Conservation (phyloP, 2,329 filamentous ascomycete species). For the Dothideomycetidae sp. region DNA sequence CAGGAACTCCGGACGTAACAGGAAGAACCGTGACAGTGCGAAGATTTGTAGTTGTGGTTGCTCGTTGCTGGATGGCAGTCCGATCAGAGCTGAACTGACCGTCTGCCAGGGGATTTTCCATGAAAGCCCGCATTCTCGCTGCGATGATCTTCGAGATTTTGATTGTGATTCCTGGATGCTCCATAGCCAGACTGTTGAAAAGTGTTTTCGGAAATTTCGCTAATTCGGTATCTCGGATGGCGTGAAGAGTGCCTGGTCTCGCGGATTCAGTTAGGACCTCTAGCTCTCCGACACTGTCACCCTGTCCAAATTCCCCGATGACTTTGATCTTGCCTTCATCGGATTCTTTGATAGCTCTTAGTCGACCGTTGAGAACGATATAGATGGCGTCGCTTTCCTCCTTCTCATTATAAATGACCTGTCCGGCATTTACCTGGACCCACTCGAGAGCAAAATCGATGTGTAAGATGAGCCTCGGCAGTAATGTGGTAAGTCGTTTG, state of each 20-base stretch:
- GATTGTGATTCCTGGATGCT: constrained; percentile 95
- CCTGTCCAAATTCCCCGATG: constrained; percentile 85
- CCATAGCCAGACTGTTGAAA: constrained; percentile 93
- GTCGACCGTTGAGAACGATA: constrained; percentile 84
- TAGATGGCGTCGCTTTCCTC: constrained; percentile 98
- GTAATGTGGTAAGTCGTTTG: constrained; percentile 75
- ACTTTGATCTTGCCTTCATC: constrained; percentile 72
- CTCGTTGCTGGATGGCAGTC: constrained; percentile 44
- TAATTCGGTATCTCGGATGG: constrained; percentile 89
- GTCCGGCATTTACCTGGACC: constrained; percentile 90
- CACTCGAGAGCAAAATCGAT: constrained; percentile 98
- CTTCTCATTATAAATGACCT: constrained; percentile 83
- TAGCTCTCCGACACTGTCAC: constrained; percentile 91
- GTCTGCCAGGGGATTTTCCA: constrained; percentile 57
- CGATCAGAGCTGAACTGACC: constrained; percentile 31
- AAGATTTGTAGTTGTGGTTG: constrained; percentile 79
- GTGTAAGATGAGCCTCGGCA: constrained; percentile 81
- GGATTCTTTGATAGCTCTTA: constrained; percentile 71
- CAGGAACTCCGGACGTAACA: constrained; percentile 79
- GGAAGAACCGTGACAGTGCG: constrained; percentile 86
- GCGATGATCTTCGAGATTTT: constrained; percentile 99
- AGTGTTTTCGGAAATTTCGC: constrained; percentile 91
- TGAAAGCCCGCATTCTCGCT: constrained; percentile 75
- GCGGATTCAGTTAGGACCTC: constrained; percentile 92
- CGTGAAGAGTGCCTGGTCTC: constrained; percentile 81